Base-by-base conservation (phyloP, 495 filamentous ascomycete species). In the Neurospora sp. region DNA sequence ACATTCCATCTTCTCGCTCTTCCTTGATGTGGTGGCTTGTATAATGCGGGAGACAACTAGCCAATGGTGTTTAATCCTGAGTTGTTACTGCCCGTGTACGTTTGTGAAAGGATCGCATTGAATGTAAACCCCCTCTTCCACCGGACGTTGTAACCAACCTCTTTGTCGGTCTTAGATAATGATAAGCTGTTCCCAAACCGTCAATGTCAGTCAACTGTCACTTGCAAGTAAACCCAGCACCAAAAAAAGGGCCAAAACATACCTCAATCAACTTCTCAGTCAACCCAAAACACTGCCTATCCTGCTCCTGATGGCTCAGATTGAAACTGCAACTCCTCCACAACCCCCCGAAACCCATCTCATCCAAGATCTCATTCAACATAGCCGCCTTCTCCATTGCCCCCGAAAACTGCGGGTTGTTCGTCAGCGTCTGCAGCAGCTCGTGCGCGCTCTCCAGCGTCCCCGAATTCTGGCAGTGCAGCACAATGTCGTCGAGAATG, bases 221-320 rank as follows among this genome's bases (percentile, higher is more conserved):
- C 48, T 59, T 59, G 11, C 0, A 59, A 27, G 27, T 27, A 27
- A 23, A 12, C 10, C 6, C 44, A 48, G 3, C 44, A 27, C 20
- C 20, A 72, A 74, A 39, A 39, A 35, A 69, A 40, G n/a, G 66
- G 7, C 59, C 74, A 42, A 16, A 20, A 79, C 83, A 76, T 71
- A 89, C 88, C 84, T 89, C 86, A 75, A 89, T 89, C 66, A 89
- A 79, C 78, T 86, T 86, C 78, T 88, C 88, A 11, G 86, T 89
- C 66, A 89, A 78, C 46, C 80, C 80, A 71, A 86, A 84, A 73
- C 85, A 86, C 74, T 84, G 81, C 73, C 83, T 86, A 27, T 87
- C 84, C 38, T 83, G 83, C 41, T 86, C 85, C 69, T 85, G 84
- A 71, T 84, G 83, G 27, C 78, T 73, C 14, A 82, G 72, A 37